Conservation (phyloP, 441 rosid genomes). For the Melastoma candidum region DNA sequence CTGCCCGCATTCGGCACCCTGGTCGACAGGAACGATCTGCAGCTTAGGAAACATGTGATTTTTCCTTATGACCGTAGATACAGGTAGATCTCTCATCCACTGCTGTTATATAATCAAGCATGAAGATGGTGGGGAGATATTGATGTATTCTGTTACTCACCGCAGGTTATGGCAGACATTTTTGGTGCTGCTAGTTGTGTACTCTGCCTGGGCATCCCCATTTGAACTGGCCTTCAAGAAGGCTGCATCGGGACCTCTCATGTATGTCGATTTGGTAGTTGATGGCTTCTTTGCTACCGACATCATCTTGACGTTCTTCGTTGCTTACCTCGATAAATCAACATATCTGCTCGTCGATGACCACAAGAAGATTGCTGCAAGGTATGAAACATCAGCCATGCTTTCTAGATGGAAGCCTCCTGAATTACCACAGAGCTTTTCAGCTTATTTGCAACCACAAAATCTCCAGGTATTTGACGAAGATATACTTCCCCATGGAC, state of each 20-base stretch:
- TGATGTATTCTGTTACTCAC: not conserved
- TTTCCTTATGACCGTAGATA: constrained; percentile 85
- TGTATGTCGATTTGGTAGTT: constrained; percentile 52
- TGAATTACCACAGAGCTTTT: not conserved
- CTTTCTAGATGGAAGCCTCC: not conserved
- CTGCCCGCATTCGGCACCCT: constrained; percentile 83
- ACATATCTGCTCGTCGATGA: constrained; percentile 78
- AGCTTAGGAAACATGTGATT: constrained; percentile 39
- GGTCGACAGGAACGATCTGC: constrained; percentile 36
- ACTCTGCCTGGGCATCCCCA: constrained; percentile 86
- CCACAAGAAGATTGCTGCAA: constrained; percentile 51
- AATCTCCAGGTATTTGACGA: constrained; percentile 43
- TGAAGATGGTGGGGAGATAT: not conserved
- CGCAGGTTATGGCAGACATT: constrained; percentile 73
- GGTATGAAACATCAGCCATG: constrained; percentile 22
- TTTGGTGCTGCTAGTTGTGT: constrained; percentile 56
- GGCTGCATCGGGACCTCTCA: constrained; percentile 40
- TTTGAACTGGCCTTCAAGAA: constrained; percentile 67
- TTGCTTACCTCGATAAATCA: constrained; percentile 65
- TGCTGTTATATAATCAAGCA: not conserved
- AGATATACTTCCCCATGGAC: constrained; percentile 64
- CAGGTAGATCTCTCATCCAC: constrained; percentile 27
- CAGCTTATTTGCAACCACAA: too few species aligned
- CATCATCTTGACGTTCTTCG: constrained; percentile 78
- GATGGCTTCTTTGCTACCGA: constrained; percentile 73